These are phyloP conservation scores for Isatis tinctoria DNA, from an alignment of 345 rosid species.

Conservation along the genomic window DNA sequence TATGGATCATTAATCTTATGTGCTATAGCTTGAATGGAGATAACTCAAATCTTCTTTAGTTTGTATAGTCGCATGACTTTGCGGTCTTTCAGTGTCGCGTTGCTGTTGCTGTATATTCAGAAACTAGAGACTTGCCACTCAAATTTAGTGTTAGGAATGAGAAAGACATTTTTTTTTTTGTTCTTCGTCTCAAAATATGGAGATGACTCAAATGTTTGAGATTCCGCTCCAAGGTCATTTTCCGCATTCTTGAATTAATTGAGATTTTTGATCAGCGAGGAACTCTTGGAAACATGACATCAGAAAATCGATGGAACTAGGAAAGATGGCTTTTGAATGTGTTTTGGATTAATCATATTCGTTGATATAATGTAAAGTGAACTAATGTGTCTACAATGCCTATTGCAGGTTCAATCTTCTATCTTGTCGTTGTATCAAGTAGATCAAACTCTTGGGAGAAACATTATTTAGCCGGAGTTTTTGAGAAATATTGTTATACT, in stretches of 20 bases:
- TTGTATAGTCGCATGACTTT: neutral
- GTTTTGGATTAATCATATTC: neutral
- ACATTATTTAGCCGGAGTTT: constrained; percentile 12
- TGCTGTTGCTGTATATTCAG: neutral
- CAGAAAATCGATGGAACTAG: neutral
- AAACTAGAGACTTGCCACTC: neutral
- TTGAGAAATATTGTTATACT: constrained; percentile 15
- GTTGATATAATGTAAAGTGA: neutral
- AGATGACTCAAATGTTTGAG: neutral
- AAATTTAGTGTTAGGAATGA: neutral
- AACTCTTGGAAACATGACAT: neutral
- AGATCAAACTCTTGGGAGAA: constrained; percentile 26
- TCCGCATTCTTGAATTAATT: neutral
- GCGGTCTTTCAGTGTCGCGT: neutral
- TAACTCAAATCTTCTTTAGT: neutral
- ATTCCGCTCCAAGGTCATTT: neutral
- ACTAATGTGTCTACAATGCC: neutral
- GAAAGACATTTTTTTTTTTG: neutral
- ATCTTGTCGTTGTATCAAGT: constrained; percentile 22
- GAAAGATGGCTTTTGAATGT: neutral
- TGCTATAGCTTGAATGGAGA: neutral
- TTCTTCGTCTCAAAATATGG: no score
- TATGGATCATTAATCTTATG: neutral
- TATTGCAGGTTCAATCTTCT: constrained; percentile 9
- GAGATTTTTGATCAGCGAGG: neutral